These are phyloP conservation scores for Colletotrichum lentis DNA, from an alignment of 2,329 filamentous ascomycete genomes.

Conservation along the genomic window DNA sequence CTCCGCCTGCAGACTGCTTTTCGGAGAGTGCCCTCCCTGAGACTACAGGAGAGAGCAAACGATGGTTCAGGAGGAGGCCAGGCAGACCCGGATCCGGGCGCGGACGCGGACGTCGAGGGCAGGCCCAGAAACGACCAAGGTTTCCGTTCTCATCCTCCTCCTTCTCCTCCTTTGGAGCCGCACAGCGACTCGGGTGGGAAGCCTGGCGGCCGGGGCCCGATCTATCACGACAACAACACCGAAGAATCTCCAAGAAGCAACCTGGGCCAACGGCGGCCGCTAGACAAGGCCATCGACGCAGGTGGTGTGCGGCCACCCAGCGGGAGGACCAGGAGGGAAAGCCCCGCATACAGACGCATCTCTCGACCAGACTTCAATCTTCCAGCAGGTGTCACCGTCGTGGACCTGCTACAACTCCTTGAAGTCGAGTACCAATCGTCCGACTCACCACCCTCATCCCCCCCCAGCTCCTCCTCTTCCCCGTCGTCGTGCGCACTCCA, in stretches of 20 bases:
- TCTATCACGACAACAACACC: neutral
- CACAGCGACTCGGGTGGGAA: neutral
- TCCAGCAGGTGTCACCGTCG: constrained; percentile 22
- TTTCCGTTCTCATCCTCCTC: too few relatives aligned
- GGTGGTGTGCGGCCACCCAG: neutral
- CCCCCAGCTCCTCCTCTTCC: constrained; percentile 9
- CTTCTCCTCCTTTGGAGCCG: neutral
- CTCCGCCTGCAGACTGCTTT: constrained; percentile 31
- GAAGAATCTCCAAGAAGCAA: neutral
- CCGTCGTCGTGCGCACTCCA: constrained; percentile 1
- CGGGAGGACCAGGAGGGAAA: neutral
- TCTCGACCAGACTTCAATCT: constrained; percentile 31
- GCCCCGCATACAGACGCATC: constrained; percentile 28
- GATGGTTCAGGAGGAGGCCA: neutral
- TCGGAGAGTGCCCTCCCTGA: constrained; percentile 12
- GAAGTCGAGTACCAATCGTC: constrained; percentile 29
- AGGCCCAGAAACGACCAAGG: neutral
- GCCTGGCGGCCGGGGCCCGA: neutral
- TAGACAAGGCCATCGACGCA: neutral
- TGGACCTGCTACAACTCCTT: constrained; percentile 32
- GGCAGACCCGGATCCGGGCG: neutral
- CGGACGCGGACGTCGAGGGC: neutral
- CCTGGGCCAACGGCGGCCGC: neutral
- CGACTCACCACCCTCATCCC: neutral
- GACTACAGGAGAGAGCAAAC: neutral